Percentiles rank a stretch among this genome's conserved stretches.
phyloP scores from a whole-genome alignment of 305 asterid species.

The Fraxinus sp. region DNA sequence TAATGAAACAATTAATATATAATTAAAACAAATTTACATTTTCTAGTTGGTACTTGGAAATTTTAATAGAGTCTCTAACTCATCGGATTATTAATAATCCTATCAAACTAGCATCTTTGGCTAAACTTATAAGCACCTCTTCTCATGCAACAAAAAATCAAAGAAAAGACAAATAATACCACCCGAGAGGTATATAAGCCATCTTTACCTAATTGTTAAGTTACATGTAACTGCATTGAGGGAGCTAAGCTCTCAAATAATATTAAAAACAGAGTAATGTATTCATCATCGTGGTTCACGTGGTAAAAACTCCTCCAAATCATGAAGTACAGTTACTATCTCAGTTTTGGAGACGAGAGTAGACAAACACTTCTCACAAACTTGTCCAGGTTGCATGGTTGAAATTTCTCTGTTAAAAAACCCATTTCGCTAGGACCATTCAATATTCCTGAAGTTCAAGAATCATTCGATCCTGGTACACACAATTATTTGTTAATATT shows the following conservation, averaged over 20 bases:
- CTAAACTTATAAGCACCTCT: not conserved
- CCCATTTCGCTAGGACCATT: constrained; percentile 20
- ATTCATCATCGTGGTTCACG: too few species aligned
- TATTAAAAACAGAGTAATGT: too few species aligned
- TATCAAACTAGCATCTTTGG: not conserved
- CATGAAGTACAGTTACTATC: not conserved
- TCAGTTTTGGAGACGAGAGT: not conserved
- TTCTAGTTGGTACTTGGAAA: not conserved
- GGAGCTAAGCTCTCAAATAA: not conserved
- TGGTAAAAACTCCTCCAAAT: not conserved
- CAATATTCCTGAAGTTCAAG: not conserved
- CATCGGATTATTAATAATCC: not conserved
- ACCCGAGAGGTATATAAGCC: not conserved
- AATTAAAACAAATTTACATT: not conserved
- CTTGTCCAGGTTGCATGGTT: constrained; percentile 8
- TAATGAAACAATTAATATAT: not conserved
- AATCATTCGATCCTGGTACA: constrained; percentile 21
- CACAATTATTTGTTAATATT: not conserved
- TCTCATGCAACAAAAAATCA: too few species aligned
- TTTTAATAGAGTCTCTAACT: not conserved
- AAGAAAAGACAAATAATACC: not conserved
- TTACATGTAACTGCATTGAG: not conserved
- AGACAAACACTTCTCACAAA: too few species aligned
- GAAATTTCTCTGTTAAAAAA: constrained; percentile 14
- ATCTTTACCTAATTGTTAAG: not conserved